Evolutionary conservation across 2,329 filamentous ascomycete species (phyloP), one percentile per base, ranked within the genome.

Genomic region (Metarhizium guizhouense): DNA sequence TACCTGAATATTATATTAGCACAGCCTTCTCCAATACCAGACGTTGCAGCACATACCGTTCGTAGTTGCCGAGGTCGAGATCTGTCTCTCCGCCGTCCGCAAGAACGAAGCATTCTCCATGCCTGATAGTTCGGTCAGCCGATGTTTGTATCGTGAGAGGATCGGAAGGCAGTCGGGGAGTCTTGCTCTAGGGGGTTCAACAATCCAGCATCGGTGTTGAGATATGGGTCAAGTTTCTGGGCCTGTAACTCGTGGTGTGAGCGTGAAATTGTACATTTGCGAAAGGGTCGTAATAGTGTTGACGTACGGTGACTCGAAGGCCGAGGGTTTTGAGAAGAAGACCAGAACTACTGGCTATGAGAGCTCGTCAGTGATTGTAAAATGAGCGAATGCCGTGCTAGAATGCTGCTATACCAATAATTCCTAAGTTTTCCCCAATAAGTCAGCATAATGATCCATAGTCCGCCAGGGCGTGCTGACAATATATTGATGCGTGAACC

Each of bases 31-130:
- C 6, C 20, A n/a, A 20, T 4, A 34, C 2, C 20, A n/a, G 20
- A 25, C n/a, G 14, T 10, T 34, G 34, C 45, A 16, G 53, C 51
- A 52, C 42, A 20, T 68, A 72, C 57, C 76, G 66, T 64, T 82
- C 78, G 63, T 81, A 83, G 67, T 82, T 81, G 20, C 80, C 80
- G 48, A 83, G 72, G 63, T 83, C 80, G 13, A 82, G 67, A 63
- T 81, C 79, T 47, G 53, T 56, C 53, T 63, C 88, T 62, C 88
- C 88, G 60, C 89, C 89, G 65, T 94, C 90, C 63, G 89, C 84
- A 56, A 94, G 81, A 51, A 96, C 92, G 68, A 93, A 96, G 62
- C 88, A 87, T 74, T 96, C 92, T 61, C 92, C 92, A 68, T 95
- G 90, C 71, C 85, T 88, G 14, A 18, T n/a, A 25, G n/a, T 43